These are phyloP conservation scores for Salix purpurea DNA, from an alignment of 345 rosid genomes.

Conservation along the genomic window DNA sequence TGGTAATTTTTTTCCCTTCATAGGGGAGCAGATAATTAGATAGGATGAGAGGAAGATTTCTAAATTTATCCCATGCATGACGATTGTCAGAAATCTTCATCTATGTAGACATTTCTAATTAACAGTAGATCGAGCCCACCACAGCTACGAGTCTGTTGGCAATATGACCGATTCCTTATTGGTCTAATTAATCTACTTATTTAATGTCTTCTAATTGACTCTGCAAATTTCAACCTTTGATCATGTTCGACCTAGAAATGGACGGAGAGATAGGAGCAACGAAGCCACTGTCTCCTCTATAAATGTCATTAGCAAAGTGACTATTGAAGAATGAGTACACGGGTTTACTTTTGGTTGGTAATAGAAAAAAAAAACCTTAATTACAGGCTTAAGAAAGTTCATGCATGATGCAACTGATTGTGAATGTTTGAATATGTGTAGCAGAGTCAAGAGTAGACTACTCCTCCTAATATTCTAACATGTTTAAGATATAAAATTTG, in stretches of 20 bases:
- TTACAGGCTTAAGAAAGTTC: neutral
- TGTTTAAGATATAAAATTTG: neutral
- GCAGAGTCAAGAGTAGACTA: constrained; percentile 5
- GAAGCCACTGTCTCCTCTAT: neutral
- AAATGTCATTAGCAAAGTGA: neutral
- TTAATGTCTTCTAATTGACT: neutral
- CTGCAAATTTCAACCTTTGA: neutral
- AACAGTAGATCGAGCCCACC: too few relatives aligned
- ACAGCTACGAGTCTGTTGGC: too few relatives aligned
- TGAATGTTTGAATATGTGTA: neutral
- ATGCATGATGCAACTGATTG: neutral
- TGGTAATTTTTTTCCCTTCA: neutral
- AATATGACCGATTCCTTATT: neutral
- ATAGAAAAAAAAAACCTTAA: too few relatives aligned
- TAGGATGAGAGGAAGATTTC: neutral
- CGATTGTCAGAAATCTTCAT: too few relatives aligned
- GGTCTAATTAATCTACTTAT: neutral
- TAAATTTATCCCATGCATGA: neutral
- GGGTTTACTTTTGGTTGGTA: neutral
- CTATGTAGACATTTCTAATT: too few relatives aligned
- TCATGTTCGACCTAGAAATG: neutral
- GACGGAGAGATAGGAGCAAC: neutral
- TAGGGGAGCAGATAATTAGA: neutral
- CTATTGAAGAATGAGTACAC: neutral
- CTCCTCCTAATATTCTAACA: neutral